These are phyloP conservation scores for Chenopodium formosanum DNA, from an alignment of 148 eudicot genomes.

Conservation along the genomic window DNA sequence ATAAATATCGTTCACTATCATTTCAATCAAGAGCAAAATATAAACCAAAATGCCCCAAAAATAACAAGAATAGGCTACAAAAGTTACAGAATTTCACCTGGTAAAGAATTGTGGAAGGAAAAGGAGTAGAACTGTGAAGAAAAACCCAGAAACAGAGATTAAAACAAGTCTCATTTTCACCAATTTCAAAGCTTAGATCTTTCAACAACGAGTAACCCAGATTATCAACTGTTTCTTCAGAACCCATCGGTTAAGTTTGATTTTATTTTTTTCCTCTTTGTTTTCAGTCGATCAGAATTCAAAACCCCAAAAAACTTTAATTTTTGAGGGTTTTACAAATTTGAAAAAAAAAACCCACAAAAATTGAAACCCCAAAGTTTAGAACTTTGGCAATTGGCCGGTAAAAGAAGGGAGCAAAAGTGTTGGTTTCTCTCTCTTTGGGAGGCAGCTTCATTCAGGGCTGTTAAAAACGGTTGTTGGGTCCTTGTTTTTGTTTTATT, in stretches of 20 bases:
- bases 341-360: too few relatives aligned
- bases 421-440: too few relatives aligned
- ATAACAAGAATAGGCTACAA: background rate
- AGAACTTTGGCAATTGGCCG: background rate
- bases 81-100: conserved; percentile 42
- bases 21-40: background rate
- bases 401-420: too few relatives aligned
- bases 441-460: background rate
- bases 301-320: background rate
- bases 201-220: conserved; percentile 45
- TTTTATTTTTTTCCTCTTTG: background rate
- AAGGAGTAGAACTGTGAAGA: conserved; percentile 41
- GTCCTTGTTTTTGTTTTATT: too few relatives aligned
- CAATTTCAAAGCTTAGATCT: conserved; percentile 53
- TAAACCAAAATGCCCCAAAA: background rate
- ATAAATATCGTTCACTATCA: background rate
- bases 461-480: background rate
- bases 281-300: conserved; percentile 8
- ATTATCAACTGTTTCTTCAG: conserved; percentile 14
- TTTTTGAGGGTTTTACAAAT: background rate
- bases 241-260: conserved; percentile 6
- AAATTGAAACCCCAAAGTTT: background rate
- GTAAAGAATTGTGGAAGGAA: conserved; percentile 51
- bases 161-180: conserved; percentile 34
- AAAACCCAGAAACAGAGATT: conserved; percentile 72